These are phyloP conservation scores for Rhytidiadelphus loreus DNA, from an alignment of 225 moss, liverwort and hornwort species.

Conservation along the genomic window DNA sequence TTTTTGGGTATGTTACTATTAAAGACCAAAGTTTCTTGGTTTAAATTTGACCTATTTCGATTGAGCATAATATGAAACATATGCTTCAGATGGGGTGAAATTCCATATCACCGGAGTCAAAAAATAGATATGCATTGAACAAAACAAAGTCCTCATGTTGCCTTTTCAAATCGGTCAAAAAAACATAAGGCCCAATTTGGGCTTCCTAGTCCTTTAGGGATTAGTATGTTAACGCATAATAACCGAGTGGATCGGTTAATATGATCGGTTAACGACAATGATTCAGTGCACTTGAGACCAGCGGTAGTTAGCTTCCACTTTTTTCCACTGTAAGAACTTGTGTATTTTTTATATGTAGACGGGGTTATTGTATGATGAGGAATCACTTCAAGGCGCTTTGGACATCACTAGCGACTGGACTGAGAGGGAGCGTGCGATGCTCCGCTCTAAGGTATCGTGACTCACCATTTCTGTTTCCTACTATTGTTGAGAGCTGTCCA, in stretches of 20 bases:
- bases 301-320: neutral
- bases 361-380: slow-evolving; percentile 67
- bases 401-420: slow-evolving; percentile 80
- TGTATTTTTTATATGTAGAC: slow-evolving; percentile 28
- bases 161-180: neutral
- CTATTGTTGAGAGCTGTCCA: neutral
- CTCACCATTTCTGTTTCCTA: neutral
- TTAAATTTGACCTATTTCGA: neutral
- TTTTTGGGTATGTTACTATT: slow-evolving; percentile 46
- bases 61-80: neutral
- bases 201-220: neutral
- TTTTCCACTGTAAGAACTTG: neutral
- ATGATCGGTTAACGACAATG: neutral
- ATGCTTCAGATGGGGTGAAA: neutral
- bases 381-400: slow-evolving; percentile 61
- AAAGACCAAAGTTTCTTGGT: neutral
- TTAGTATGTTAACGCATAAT: neutral
- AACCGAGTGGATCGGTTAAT: neutral
- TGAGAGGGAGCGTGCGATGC: slow-evolving; percentile 73
- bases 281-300: neutral
- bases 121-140: too few species aligned
- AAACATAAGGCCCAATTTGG: neutral
- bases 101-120: neutral
- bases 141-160: neutral
- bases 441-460: slow-evolving; percentile 43